Evolutionary conservation across 106 monocot genomes (phyloP), one percentile per base, ranked within the genome.

Genomic region (Alisma plantagoaquatica): DNA sequence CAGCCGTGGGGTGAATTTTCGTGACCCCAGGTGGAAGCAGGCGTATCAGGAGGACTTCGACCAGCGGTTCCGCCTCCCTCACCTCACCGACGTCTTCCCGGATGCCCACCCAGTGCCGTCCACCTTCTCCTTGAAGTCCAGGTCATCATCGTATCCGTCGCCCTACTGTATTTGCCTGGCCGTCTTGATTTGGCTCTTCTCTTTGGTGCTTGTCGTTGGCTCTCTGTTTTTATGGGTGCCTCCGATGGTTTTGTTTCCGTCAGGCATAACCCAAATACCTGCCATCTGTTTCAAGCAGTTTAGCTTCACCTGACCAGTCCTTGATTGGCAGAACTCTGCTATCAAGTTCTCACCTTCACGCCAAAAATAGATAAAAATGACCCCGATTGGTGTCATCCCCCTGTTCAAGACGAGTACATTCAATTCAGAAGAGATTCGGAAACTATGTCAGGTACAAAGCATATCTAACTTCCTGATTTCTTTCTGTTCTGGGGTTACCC

Each of bases 61-160:
- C 43, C 29, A 56, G 56, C 10, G 62, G 47, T 63, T 74, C 35
- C 2, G 20, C 23, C 12, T 74, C 2, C 67, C 74, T 2, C 74
- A 74, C 31, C 56, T 74, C 49, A 56, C 55, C 11, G 62, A 74
- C 28, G 29, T 62, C 6, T 55, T 74, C 23, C 33, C 43, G 14
- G 67, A 61, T 29, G 19, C 63, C 21, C 10, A 10, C 1, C 49
- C 68, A 3, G 62, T 47, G 16, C 74, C 67, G 8, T 62, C 74
- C 50, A 74, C 74, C 3, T 74, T 74, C 38, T 55, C 53, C 33
- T 31, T 63, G 8, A 64, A 64, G 48, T 41, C 56, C 47, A 64
- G 69, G 68, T 69, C 2, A 46, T 2, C n/a, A n/a, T n/a, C n/a
- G n/a, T n/a, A n/a, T n/a, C n/a, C n/a, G n/a, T n/a, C n/a, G n/a